Percentiles rank a stretch among this genome's conserved stretches.
Evolutionary conservation across 148 eudicot genomes (phyloP).

Genomic region (Tetragonia tetragonoides): DNA sequence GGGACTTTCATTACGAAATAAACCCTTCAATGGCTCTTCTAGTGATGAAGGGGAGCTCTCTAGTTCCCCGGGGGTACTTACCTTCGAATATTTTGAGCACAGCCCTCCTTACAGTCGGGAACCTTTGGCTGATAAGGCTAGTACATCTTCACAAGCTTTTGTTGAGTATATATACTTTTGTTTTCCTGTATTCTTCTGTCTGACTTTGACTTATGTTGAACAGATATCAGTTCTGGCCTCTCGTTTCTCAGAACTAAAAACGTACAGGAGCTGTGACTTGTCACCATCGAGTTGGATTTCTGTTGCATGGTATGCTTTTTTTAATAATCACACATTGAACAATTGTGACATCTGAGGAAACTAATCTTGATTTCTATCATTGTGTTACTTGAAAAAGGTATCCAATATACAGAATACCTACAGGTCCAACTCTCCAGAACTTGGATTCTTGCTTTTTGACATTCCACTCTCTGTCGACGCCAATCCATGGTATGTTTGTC

Average conservation of each 20-base stretch:
- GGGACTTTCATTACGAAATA: conserved; percentile 39
- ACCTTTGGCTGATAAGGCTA: conserved; percentile 90
- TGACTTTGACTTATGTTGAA: conserved; percentile 9
- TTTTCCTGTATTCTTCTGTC: conserved; percentile 4
- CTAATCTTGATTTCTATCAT: conserved; percentile 7
- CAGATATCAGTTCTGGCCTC: conserved; percentile 76
- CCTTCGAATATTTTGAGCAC: conserved; percentile 67
- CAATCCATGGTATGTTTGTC: conserved; percentile 45
- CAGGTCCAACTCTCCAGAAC: conserved; percentile 86
- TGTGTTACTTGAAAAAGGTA: conserved; percentile 47
- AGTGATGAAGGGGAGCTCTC: conserved; percentile 60
- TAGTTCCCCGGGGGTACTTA: conserved; percentile 57
- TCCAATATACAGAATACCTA: conserved; percentile 92
- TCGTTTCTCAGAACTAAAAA: conserved; percentile 55
- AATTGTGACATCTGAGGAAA: not conserved
- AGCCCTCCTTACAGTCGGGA: conserved; percentile 73
- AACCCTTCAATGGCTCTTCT: conserved; percentile 43
- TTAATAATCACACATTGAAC: not conserved
- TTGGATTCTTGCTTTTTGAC: conserved; percentile 95
- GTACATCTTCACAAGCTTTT: conserved; percentile 15
- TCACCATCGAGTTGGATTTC: conserved; percentile 87
- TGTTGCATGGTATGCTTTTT: conserved; percentile 79
- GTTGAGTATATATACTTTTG: not conserved
- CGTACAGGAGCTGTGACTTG: conserved; percentile 76
- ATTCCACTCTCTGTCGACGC: conserved; percentile 77